Evolutionary conservation across 352 stramenopile genomes (phyloP), one percentile per base, ranked within the genome.

Genomic region (Thalassiosira hispida): DNA sequence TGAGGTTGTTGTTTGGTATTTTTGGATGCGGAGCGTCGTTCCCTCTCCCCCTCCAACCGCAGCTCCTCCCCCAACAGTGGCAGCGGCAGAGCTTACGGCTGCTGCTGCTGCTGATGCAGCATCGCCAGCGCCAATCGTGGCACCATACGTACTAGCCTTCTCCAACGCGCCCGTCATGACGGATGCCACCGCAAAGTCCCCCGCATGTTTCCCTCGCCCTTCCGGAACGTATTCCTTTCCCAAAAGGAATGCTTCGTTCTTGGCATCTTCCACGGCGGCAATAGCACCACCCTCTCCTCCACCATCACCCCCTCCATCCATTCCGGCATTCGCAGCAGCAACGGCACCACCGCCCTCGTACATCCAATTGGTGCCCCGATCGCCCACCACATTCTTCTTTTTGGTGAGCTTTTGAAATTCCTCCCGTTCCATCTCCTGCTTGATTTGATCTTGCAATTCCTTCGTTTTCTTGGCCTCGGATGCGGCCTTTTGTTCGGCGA

Each of bases 361-460:
- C 95, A 99, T 98, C 96, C 96, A 99, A 79, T 98, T 94, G 3
- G 98, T 96, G n/a, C 89, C 89, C 9, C 87, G 67, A 84, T 94
- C 89, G 0, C 83, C 94, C 73, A 87, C 97, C 94, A 81, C 96
- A 84, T 53, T 95, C 77, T 89, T 97, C 95, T 85, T 96, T 83
- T 55, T 96, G 76, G 98, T 94, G 9, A 98, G 84, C 68, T 96
- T 91, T 29, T 96, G 86, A 18, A 99, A 89, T 79, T 98, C 96
- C 80, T 98, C 96, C 68, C 98, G 76, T 85, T 98, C 96, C 0
- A 96, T 93, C 87, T 99, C 97, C 74, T 98, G 93, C 74, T 98
- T 95, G 56, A 98, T 97, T 83, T 98, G 97, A 79, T 97, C 97
- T 65, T 94, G 93, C n/a, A 98, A 85, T 92, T 99, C 96, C 14